Evolutionary conservation across 352 stramenopile species (phyloP).

Genomic region (Halophytophthora polymorphica): DNA sequence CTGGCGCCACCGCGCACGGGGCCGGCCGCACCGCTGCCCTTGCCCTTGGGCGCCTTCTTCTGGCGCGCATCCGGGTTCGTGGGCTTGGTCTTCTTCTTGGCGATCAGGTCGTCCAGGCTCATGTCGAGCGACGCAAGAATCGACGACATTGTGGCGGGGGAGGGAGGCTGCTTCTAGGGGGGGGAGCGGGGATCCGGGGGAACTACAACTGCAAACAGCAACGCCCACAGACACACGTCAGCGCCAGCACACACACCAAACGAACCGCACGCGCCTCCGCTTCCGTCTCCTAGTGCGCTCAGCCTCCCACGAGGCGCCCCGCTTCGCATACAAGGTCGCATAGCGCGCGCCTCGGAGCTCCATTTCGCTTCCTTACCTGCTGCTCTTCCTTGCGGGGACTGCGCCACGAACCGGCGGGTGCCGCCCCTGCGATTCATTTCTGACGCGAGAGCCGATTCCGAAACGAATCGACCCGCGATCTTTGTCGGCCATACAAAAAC

Average conservation of each 20-base stretch:
- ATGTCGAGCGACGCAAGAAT: conserved; percentile 83
- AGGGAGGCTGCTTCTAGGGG: not conserved
- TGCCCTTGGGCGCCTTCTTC: conserved; percentile 24
- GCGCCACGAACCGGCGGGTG: conserved; percentile 16
- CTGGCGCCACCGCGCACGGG: conserved; percentile 46
- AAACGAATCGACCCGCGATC: too few relatives aligned
- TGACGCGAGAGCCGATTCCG: not conserved
- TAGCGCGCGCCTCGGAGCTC: not conserved
- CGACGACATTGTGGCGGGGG: conserved; percentile 55
- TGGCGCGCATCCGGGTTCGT: conserved; percentile 47
- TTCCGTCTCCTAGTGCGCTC: too few relatives aligned
- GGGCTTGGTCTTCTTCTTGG: conserved; percentile 65
- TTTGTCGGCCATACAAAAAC: too few relatives aligned
- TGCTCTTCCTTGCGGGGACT: conserved; percentile 1
- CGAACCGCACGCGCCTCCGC: too few relatives aligned
- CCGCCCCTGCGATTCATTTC: too few relatives aligned
- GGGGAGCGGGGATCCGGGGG: not conserved
- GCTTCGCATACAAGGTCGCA: conserved; percentile 5
- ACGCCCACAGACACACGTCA: not conserved
- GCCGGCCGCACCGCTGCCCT: conserved; percentile 30
- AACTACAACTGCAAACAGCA: not conserved
- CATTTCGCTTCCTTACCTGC: conserved; percentile 14
- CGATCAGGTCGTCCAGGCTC: conserved; percentile 82
- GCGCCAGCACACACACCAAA: too few relatives aligned
- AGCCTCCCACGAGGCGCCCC: too few relatives aligned